Evolutionary conservation across 441 rosid genomes (phyloP), one percentile per base, ranked within the genome.

Genomic region (Mallotus japonicus): DNA sequence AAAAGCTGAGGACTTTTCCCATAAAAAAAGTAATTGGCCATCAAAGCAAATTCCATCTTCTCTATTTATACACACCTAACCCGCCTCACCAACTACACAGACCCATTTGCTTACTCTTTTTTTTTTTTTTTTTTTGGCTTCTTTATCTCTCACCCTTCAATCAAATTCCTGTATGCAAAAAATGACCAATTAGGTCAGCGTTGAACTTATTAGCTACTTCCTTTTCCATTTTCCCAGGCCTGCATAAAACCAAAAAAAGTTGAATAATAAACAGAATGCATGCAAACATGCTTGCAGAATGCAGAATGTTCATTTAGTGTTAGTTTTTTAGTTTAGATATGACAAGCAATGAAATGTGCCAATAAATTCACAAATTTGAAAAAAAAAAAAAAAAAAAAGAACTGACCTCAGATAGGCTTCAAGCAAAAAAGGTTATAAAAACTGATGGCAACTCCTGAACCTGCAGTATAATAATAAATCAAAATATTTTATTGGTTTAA

Each of bases 351-450:
- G 40, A n/a, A 28, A 46, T 40, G 11, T 24, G 56, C 28, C 40
- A 71, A 67, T 49, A 56, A 64, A 42, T 19, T 49, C 46, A 62
- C 58, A 13, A 67, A 60, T 10, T 15, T 40, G 53, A 28, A 73
- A 51, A 44, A 65, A 24, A 24, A 73, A 51, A 44, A 65, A 24
- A 24, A 0, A 58, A 11, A 19, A 16, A 64, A 64, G 17, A 62
- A 75, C 89, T 85, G 63, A 89, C 99, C 85, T 94, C 97, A 44
- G 80, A 78, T 11, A 88, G 32, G 79, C 90, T 83, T 95, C 97
- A 94, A 71, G 88, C 92, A 24, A 83, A 59, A 73, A 90, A 89
- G 32, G 97, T 92, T 69, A 89, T 73, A 73, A 90, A 84, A 66
- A 90, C 81, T 67, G 97, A 79, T 15, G 90, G 88, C 58, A 77